Evolutionary conservation across 495 filamentous ascomycete species (phyloP).

Genomic region (Aspergillus homomorphus): DNA sequence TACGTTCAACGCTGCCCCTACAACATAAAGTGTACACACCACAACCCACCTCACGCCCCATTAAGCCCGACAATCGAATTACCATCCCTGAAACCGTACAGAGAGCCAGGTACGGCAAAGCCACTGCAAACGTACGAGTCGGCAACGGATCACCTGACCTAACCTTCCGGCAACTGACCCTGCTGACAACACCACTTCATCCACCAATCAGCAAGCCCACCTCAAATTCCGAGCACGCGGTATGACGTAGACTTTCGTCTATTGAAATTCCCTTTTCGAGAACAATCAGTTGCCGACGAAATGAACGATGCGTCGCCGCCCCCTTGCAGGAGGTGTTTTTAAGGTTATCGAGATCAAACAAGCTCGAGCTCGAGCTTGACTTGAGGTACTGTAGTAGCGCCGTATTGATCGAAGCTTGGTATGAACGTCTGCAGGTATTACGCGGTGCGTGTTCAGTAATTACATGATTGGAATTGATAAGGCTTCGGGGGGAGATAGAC

Average conservation of each 20-base stretch:
- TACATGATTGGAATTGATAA: too few relatives aligned
- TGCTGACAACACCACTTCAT: background rate
- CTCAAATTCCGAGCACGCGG: background rate
- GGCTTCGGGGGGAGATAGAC: background rate
- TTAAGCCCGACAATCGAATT: too few relatives aligned
- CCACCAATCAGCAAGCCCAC: background rate
- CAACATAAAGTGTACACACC: background rate
- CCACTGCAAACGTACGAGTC: background rate
- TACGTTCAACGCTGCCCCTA: too few relatives aligned
- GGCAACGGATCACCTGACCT: slow-evolving; percentile 4
- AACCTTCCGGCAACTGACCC: background rate
- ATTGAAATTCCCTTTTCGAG: background rate
- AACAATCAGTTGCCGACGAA: background rate
- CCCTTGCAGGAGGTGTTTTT: background rate
- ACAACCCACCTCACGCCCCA: too few relatives aligned
- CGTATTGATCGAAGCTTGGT: background rate
- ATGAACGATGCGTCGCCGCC: too few relatives aligned
- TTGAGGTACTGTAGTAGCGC: too few relatives aligned
- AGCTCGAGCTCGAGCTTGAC: background rate
- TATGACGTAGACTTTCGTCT: background rate
- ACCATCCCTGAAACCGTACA: background rate
- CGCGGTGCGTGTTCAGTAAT: background rate
- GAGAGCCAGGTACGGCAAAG: background rate
- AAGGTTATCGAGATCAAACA: background rate
- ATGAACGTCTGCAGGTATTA: background rate